Base-by-base conservation (phyloP, 2,329 filamentous ascomycete species). In the Ceratocystis colombiana region DNA sequence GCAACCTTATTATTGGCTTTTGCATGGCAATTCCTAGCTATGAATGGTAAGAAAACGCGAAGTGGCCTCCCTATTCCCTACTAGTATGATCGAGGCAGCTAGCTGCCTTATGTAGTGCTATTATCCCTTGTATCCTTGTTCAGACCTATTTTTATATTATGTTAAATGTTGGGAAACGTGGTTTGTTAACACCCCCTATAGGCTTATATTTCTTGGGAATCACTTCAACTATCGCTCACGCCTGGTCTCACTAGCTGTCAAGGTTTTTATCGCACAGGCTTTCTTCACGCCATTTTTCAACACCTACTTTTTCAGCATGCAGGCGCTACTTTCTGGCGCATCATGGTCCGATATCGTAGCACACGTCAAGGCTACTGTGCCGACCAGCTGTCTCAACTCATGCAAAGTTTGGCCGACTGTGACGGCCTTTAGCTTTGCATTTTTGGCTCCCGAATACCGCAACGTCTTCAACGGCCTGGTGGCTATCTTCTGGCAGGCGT, bases 401-500 rank as follows among this genome's bases (percentile, higher is more conserved):
- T 85, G 86, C 74, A 96, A 95, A 77, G 75, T 96, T 28, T 96
- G 92, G 92, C 93, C 92, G 0, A 84, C 85, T 0, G 88, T 96
- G 17, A 95, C 88, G 15, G 90, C 90, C 0, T 87, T 96, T 73
- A 92, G 82, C 74, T 95, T 96, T 72, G 85, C 88, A n/a, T 94
- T 90, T 72, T 78, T 96, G 3, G 84, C 86, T 30, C 79, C 90
- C 61, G 85, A 93, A 72, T 93, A 90, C 75, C 80, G 92, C 63
- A 89, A 85, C 71, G 81, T 96, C 17, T 94, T 96, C 71, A 84
- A 88, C 0, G 90, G 89, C 1, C 77, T 88, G 5, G 82, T 96
- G 70, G 89, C 90, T 0, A 87, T 96, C 64, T 89, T 88, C 0
- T 96, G 92, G 92, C 92, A 96, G 81, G 91, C 90, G 0, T 96